Evolutionary conservation across 2,329 filamentous ascomycete genomes (phyloP).

Genomic region (Ophioceras dolichostomum): DNA sequence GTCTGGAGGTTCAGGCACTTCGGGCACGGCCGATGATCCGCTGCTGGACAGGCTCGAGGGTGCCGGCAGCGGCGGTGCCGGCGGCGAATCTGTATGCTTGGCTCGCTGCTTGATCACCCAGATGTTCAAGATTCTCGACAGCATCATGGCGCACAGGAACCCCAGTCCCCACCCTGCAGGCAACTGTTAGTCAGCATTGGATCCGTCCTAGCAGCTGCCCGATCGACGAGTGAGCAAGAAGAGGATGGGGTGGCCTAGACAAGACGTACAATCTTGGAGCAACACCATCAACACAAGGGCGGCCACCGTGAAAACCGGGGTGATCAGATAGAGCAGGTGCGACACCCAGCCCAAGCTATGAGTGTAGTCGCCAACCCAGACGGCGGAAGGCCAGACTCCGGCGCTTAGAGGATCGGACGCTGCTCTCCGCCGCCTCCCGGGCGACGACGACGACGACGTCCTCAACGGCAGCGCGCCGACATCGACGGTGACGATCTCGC

Average conservation of each 20-base stretch:
- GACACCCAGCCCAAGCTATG: conserved; percentile 31
- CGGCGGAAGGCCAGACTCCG: conserved; percentile 5
- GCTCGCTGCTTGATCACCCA: conserved; percentile 41
- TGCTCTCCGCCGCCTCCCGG: no score
- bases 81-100: conserved; percentile 5
- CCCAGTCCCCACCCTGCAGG: conserved; percentile 32
- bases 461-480: conserved; percentile 40
- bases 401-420: no score
- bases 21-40: no score
- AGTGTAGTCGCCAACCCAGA: conserved; percentile 16
- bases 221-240: not conserved
- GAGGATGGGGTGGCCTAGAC: no score
- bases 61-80: conserved; percentile 2
- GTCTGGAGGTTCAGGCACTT: no score
- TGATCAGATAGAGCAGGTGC: conserved; percentile 33
- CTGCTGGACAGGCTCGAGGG: no score
- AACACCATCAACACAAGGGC: conserved; percentile 31
- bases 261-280: conserved; percentile 29
- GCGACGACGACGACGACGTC: no score
- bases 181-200: conserved; percentile 1
- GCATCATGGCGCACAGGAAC: conserved; percentile 34
- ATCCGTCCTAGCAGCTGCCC: not conserved
- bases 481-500: conserved; percentile 39
- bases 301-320: conserved; percentile 30
- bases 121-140: conserved; percentile 43